phyloP scores from a whole-genome alignment of 2,329 filamentous ascomycete genomes.

The Sporothrix sp. region DNA sequence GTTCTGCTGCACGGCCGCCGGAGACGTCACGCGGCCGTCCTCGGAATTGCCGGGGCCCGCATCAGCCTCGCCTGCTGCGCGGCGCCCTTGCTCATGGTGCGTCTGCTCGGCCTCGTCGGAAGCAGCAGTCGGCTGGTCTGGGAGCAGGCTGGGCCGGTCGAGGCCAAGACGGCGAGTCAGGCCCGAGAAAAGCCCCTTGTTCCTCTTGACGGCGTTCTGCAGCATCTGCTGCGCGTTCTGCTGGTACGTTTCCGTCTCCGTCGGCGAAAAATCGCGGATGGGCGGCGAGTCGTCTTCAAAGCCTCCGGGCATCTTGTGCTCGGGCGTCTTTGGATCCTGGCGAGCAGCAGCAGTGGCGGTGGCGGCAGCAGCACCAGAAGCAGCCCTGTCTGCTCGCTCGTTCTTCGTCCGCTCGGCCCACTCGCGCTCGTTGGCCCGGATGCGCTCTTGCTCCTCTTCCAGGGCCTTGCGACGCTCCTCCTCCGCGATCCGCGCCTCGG shows the following conservation, averaged over 20 bases:
- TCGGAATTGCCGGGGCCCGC: constrained; percentile 22
- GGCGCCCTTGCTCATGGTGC: not conserved
- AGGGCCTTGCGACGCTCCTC: constrained; percentile 66
- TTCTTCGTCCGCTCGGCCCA: constrained; percentile 36
- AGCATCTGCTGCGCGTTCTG: constrained; percentile 28
- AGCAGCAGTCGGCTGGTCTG: constrained; percentile 16
- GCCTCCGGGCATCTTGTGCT: constrained; percentile 58
- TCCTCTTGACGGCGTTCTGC: not conserved
- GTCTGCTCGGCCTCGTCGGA: not conserved
- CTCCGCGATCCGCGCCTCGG: constrained; percentile 79
- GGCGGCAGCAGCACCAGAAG: not conserved
- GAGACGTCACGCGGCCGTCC: constrained; percentile 48
- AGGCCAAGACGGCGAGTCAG: constrained; percentile 60
- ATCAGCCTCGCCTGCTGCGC: not conserved
- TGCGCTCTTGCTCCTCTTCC: constrained; percentile 50
- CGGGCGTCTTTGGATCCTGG: constrained; percentile 32
- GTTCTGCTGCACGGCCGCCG: constrained; percentile 55
- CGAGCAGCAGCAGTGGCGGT: constrained; percentile 26
- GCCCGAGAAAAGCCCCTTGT: constrained; percentile 54
- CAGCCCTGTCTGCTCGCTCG: constrained; percentile 23
- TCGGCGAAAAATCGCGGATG: constrained; percentile 23
- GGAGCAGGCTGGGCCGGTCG: constrained; percentile 44
- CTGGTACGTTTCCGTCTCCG: constrained; percentile 13
- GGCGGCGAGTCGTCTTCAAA: constrained; percentile 54
- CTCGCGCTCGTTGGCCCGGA: constrained; percentile 17